Base-by-base conservation (phyloP, 2,329 filamentous ascomycete species). In the Fusarium oxysporum region DNA sequence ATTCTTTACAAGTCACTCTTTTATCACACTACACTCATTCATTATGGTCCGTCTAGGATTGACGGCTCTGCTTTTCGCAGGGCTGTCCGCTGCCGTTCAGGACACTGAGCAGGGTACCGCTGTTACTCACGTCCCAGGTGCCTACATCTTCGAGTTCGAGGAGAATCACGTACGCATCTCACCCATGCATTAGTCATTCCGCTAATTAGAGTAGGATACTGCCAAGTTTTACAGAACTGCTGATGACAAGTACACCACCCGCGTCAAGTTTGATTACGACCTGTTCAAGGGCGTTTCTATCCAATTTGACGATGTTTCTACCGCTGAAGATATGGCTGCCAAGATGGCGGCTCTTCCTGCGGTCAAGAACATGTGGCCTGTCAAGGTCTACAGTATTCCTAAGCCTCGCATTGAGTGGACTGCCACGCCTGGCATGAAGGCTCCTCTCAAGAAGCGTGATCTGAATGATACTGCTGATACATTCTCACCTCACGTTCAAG, bases 241-340 rank as follows among this genome's bases (percentile, higher is more conserved):
- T 17, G 44, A 62, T 14, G 43, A 35, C 35, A 44, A 71, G 32
- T 71, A 43, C 11, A 71, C 50, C 2, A 71, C 68, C 28, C 85
- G 85, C 57, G 83, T 86, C 82, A 83, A 84, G 59, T 82, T 88
- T 57, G 81, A 86, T 57, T 86, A 83, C 68, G 81, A 84, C 68
- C 80, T 89, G n/a, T 89, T 89, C 83, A 86, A 85, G 77, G 87
- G 87, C 50, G 84, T 83, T 8, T 88, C 87, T 2, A 84, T 89
- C 67, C 83, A 87, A 74, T 84, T 89, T 76, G 80, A 86, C 61
- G 82, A 88, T 72, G 59, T 82, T 43, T 78, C 82, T 23, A 82
- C 80, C 21, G 83, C 86, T 30, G 82, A 85, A 32, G 78, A 83
- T 30, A 80, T 83, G 65, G 83, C 83, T 6, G 77, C 78, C n/a